Evolutionary conservation across 2,329 filamentous ascomycete genomes (phyloP), one percentile per base, ranked within the genome.

Genomic region (Akanthomyces muscarius): DNA sequence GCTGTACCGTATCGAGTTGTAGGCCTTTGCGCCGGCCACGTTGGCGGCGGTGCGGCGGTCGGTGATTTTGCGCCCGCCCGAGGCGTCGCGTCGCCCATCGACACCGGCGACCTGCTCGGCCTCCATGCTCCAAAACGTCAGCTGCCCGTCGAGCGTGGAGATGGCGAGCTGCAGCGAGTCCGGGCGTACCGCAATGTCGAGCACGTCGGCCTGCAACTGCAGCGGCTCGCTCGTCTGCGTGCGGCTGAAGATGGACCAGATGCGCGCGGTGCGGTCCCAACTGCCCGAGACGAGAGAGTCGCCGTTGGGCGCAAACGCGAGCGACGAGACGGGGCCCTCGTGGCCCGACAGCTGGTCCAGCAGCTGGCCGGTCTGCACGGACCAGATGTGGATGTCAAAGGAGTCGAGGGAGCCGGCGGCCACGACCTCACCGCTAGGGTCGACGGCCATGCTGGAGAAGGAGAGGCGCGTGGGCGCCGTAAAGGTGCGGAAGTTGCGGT

Each of bases 341-440:
- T 99, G 95, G 1, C 95, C 96, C 7, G 93, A 85, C 28, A 99
- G 81, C 68, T 89, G 89, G 73, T 99, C 95, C 6, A 99, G 86
- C 21, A 99, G 81, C 74, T 99, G 95, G 3, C 95, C 95, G 0
- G 94, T 99, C 73, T 99, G 95, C 4, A 99, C 96, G 5, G 92
- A 97, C 95, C 95, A 99, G 66, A 99, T 90, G 76, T 99, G 93
- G 58, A 99, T 91, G 71, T 98, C 94, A 68, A 97, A 98, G 5
- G 93, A 97, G 74, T 99, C 95, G 18, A 96, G 83, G 1, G 94
- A 98, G 2, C 94, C 95, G 11, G 95, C 95, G 64, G 94, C 96
- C 3, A 99, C 90, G 10, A 99, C 91, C 75, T 99, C 96, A 60
- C 95, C 95, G 67, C 92, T 97, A 0, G 95, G 93, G 68, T 99